These are phyloP conservation scores for Eucalyptus marginata DNA, from an alignment of 345 rosid species.

Conservation along the genomic window DNA sequence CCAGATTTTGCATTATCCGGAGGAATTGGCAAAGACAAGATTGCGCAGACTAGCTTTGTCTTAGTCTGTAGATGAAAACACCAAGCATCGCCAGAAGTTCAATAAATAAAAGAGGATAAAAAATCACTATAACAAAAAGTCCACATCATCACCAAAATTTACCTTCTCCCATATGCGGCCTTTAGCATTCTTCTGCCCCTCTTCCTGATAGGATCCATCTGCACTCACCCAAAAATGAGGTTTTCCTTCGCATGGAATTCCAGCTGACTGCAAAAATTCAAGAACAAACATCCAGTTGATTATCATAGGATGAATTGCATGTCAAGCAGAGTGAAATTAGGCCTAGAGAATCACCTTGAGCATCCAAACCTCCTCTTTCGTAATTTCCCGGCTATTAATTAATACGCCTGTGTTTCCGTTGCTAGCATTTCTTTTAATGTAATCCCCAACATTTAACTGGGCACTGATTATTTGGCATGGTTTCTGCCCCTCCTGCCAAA, in stretches of 20 bases:
- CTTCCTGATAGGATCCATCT: slow-evolving; percentile 66
- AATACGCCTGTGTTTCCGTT: slow-evolving; percentile 55
- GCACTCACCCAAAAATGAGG: slow-evolving; percentile 65
- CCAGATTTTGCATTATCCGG: slow-evolving; percentile 3
- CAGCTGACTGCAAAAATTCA: slow-evolving; percentile 29
- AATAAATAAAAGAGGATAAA: background rate
- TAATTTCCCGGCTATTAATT: slow-evolving; percentile 61
- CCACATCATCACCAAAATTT: background rate
- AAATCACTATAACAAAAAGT: background rate
- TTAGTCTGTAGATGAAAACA: slow-evolving; percentile 17
- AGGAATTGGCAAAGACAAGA: slow-evolving; percentile 62
- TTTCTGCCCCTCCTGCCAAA: slow-evolving; percentile 58
- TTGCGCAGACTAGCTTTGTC: slow-evolving; percentile 27
- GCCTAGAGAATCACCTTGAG: slow-evolving; percentile 43
- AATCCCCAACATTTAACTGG: slow-evolving; percentile 39
- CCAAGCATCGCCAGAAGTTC: background rate
- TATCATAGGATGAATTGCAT: background rate
- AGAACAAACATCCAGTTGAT: background rate
- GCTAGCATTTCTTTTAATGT: slow-evolving; percentile 35
- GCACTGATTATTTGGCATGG: slow-evolving; percentile 74
- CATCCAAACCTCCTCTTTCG: slow-evolving; percentile 43
- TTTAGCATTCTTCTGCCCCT: slow-evolving; percentile 47
- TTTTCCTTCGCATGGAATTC: slow-evolving; percentile 68
- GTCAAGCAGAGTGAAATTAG: background rate
- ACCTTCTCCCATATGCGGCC: slow-evolving; percentile 74